Evolutionary conservation across 2,329 filamentous ascomycete genomes (phyloP).

Genomic region (Didymella segeticola): DNA sequence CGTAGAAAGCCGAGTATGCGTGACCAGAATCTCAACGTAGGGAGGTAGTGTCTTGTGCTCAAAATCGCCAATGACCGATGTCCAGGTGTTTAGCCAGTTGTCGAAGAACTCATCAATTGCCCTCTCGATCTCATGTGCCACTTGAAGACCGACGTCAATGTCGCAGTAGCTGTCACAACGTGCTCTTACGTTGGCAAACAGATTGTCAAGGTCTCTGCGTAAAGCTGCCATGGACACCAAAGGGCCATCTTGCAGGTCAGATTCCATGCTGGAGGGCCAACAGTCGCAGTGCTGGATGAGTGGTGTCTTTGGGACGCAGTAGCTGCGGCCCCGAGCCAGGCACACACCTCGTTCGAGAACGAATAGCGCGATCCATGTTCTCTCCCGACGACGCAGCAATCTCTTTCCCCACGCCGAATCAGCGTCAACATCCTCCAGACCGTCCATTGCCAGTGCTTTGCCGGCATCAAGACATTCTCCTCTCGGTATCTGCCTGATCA

Average conservation of each 20-base stretch:
- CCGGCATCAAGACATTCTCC: constrained; percentile 73
- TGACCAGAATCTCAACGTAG: constrained; percentile 77
- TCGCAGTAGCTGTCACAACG: constrained; percentile 66
- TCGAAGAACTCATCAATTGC: constrained; percentile 72
- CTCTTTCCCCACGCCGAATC: constrained; percentile 66
- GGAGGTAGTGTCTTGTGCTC: constrained; percentile 66
- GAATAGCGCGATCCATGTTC: constrained; percentile 75
- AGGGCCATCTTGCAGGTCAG: constrained; percentile 73
- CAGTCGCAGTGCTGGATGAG: constrained; percentile 71
- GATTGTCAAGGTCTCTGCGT: constrained; percentile 67
- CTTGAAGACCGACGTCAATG: constrained; percentile 58
- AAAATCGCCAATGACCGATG: constrained; percentile 28
- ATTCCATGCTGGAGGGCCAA: constrained; percentile 70
- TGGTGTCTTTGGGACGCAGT: constrained; percentile 70
- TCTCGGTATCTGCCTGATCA: constrained; percentile 61
- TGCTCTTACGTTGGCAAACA: constrained; percentile 64
- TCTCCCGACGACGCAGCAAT: constrained; percentile 69
- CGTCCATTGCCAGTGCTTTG: constrained; percentile 71
- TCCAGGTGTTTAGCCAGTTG: constrained; percentile 69
- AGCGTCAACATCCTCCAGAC: constrained; percentile 69
- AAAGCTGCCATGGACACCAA: constrained; percentile 74
- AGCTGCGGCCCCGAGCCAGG: constrained; percentile 71
- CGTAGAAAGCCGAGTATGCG: constrained; percentile 74
- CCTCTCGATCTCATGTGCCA: constrained; percentile 53
- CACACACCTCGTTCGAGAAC: constrained; percentile 77